A percentile compares a stretch with the other conserved stretches of the same genome.
These are phyloP conservation scores for Pythium apleroticum DNA, from an alignment of 352 stramenopile genomes.

Conservation along the genomic window DNA sequence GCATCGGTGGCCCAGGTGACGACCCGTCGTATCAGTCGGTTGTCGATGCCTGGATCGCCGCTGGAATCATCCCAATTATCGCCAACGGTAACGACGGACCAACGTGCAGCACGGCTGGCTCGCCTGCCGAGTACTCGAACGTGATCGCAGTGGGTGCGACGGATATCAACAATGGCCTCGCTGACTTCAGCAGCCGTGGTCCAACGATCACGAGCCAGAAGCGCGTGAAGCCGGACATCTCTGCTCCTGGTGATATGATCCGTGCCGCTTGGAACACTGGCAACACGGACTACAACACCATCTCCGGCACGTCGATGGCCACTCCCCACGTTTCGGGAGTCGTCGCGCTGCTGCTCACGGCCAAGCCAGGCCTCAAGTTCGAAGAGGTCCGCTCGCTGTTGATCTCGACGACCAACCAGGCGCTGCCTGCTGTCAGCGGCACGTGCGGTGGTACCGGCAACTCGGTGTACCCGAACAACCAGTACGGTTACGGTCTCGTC, in stretches of 20 bases:
- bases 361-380: constrained; percentile 14
- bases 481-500: no score
- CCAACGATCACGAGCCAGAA: not conserved
- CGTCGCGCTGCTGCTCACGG: constrained; percentile 27
- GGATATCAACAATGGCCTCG: constrained; percentile 7
- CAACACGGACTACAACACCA: constrained; percentile 17
- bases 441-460: constrained; percentile 23
- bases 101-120: constrained; percentile 7
- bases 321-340: constrained; percentile 29
- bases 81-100: constrained; percentile 21
- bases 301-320: constrained; percentile 33
- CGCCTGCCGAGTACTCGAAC: constrained; percentile 20
- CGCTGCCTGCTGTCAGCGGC: not conserved
- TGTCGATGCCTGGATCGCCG: constrained; percentile 18
- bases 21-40: constrained; percentile 21
- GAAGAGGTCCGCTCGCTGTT: constrained; percentile 11
- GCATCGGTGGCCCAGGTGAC: constrained; percentile 7
- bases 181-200: constrained; percentile 16
- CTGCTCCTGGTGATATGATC: constrained; percentile 11
- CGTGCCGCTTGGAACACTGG: constrained; percentile 7
- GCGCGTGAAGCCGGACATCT: constrained; percentile 29
- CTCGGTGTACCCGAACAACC: no score
- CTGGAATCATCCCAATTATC: constrained; percentile 27
- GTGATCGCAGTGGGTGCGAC: constrained; percentile 30
- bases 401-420: not conserved